Evolutionary conservation across 139 green algal genomes (phyloP).

Genomic region (Marvania coccoides): DNA sequence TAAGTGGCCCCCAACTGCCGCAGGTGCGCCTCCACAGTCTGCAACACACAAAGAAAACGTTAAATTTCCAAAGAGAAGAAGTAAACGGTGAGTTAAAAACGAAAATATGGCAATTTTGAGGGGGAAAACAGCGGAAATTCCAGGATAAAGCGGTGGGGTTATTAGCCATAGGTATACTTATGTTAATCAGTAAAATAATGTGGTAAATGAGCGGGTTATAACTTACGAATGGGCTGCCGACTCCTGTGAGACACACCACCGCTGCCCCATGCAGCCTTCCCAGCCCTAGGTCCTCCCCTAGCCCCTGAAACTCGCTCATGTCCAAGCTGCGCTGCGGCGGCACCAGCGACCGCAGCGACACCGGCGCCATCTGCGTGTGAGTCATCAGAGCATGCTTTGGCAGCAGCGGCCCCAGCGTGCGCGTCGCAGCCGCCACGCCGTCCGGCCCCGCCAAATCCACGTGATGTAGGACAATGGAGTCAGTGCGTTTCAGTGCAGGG

Average conservation of each 20-base stretch:
- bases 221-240: slow-evolving; percentile 23
- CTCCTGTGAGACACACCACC: slow-evolving; percentile 24
- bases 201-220: no score
- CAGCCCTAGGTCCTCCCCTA: slow-evolving; percentile 4
- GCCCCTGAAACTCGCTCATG: neutral
- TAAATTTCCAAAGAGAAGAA: no score
- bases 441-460: slow-evolving; percentile 17
- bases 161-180: no score
- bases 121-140: no score
- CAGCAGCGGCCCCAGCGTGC: slow-evolving; percentile 3
- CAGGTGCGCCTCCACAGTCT: slow-evolving; percentile 17
- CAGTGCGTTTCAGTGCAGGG: slow-evolving; percentile 15
- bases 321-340: slow-evolving; percentile 1
- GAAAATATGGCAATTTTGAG: no score
- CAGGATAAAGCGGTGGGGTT: no score
- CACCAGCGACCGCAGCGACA: slow-evolving; percentile 14
- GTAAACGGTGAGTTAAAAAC: no score
- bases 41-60: neutral
- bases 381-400: slow-evolving; percentile 23
- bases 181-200: no score
- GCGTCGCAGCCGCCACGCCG: neutral
- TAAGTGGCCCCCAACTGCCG: slow-evolving; percentile 16
- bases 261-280: slow-evolving; percentile 3
- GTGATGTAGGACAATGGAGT: slow-evolving; percentile 26
- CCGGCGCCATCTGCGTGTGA: slow-evolving; percentile 10